Evolutionary conservation across 164 flowering plant genomes (phyloP), one percentile per base, ranked within the genome.

Genomic region (Sedum album): DNA sequence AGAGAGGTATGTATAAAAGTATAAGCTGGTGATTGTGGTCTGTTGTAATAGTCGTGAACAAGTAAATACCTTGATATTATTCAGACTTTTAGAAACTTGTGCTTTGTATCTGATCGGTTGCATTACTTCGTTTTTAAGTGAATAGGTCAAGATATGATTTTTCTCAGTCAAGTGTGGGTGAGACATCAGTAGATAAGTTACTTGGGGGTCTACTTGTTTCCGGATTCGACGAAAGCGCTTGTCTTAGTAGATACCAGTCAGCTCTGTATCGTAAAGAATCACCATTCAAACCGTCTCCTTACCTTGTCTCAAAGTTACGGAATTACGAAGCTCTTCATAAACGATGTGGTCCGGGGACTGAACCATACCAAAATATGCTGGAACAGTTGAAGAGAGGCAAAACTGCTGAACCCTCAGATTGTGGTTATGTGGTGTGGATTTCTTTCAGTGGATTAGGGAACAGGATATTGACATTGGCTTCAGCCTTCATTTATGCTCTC

Each of bases 371-470:
- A 66, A 79, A 70, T 73, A 78, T 90, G 11, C 14, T 88, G 46
- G 70, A 80, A 66, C 66, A 73, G 55, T 86, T 89, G 69, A 79
- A 75, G 65, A 72, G 83, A 23, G 84, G 84, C 1, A 63, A 73
- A 28, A 38, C 55, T 17, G 66, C 64, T 17, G 78, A 44, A 17
- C 26, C 75, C 13, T 31, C 77, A 65, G 86, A 80, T 31, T 89
- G 96, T 70, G 83, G 81, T 20, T 87, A 87, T 73, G 48, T 89
- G 15, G 89, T 88, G 5, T 91, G 97, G 97, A 75, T 88, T 66
- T 79, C 93, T 60, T 83, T 70, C 44, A 89, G 96, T 70, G 92
- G 96, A 28, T 76, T 89, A 67, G 96, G 96, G 41, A 91, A 91
- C 79, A 76, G 88, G 73, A 84, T 91, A 67, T 70, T 91, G 18